Evolutionary conservation across 148 eudicot genomes (phyloP).

Genomic region (Linanthus parryae): DNA sequence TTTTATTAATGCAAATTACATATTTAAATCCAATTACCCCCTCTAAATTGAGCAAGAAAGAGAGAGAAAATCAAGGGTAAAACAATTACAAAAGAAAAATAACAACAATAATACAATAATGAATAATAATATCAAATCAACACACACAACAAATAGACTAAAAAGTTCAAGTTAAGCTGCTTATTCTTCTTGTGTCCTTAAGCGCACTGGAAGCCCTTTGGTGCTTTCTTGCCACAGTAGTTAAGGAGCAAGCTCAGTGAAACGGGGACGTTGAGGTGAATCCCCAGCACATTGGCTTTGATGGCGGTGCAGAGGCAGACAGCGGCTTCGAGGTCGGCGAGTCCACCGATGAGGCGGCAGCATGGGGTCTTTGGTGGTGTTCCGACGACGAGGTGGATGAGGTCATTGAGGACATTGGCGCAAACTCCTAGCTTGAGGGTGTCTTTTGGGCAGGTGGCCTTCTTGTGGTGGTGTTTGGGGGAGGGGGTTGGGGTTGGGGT

Average conservation of each 20-base stretch:
- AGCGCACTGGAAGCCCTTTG: constrained; percentile 1
- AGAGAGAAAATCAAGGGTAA: too few species aligned
- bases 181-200: too few species aligned
- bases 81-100: too few species aligned
- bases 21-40: too few species aligned
- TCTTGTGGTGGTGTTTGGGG: too few species aligned
- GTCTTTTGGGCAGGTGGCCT: constrained; percentile 2
- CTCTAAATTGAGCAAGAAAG: too few species aligned
- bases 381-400: not conserved
- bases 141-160: too few species aligned
- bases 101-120: too few species aligned
- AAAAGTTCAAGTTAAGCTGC: too few species aligned
- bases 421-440: constrained; percentile 1
- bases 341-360: not conserved
- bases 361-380: not conserved
- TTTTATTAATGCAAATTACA: too few species aligned
- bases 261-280: not conserved
- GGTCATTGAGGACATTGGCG: not conserved
- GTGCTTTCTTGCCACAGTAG: not conserved
- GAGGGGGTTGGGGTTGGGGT: too few species aligned
- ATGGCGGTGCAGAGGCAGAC: constrained; percentile 6
- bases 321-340: constrained; percentile 2
- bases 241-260: not conserved
- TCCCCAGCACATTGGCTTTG: not conserved
- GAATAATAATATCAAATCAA: too few species aligned